Evolutionary conservation across 2,329 filamentous ascomycete species (phyloP), one percentile per base, ranked within the genome.

Genomic region (Echinosphaeria canescens): DNA sequence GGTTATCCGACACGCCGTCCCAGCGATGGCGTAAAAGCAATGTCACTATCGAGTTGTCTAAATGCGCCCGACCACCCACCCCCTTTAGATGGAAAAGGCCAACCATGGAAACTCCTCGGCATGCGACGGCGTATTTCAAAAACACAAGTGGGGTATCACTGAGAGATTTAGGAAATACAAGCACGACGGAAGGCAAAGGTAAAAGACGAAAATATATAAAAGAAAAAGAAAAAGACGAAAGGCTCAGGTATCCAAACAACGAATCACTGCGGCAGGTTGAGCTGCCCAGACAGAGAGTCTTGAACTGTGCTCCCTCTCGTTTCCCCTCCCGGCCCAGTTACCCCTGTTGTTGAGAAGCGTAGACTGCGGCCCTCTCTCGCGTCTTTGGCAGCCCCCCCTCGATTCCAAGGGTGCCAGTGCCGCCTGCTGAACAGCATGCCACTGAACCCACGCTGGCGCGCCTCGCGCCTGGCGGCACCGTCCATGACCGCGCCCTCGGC

Each of bases 401-500:
- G 22, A 7, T 23, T 23, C 18, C 18, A 23, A 10, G 7, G n/a
- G 8, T 13, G 9, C n/a, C 10, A 26, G 15, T 29, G 30, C 23
- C 22, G 39, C 31, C 41, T 41, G 27, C 31, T 36, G 36, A 31
- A 35, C 35, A 36, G 38, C 27, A 53, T 38, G 26, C 53, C 50
- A 22, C 53, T 47, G 30, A 71, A 62, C n/a, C 67, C 66, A 14
- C 67, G 59, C 44, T 72, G 58, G 29, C 58, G 46, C 10, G 43
- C 41, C 42, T 73, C 68, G 10, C 68, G 55, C 17, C 58, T 52
- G 2, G 68, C 67, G 9, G 68, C 68, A 5, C 65, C 66, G 38
- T 74, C 68, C 34, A 65, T 51, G 34, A 62, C 57, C 14, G 53
- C 52, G 32, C 51, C 53, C 3, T 43, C 42, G 2, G 48, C 46